Evolutionary conservation across 257 asterid species (phyloP), one percentile per base, ranked within the genome.

Genomic region (Cordia subcordata): DNA sequence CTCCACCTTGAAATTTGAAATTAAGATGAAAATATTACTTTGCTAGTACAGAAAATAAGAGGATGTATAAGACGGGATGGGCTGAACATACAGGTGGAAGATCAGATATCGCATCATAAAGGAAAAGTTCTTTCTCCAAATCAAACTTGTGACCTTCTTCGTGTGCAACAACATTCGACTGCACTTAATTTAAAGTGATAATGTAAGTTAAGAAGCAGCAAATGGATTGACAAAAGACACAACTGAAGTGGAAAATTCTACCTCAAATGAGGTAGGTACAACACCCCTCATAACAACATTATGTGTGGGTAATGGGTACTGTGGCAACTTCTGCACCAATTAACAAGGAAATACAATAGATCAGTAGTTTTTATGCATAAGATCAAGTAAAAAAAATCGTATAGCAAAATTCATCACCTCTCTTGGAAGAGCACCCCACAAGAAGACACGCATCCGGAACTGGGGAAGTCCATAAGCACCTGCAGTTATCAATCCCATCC

Each of bases 381-480:
- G 5, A 27, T 27, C n/a, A n/a, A n/a, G n/a, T n/a, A n/a, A n/a
- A n/a, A n/a, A n/a, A n/a, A n/a, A n/a, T n/a, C n/a, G n/a, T n/a
- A n/a, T n/a, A n/a, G 32, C 1, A 18, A 49, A 54, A 49, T 13
- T 35, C 22, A 56, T 38, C 51, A 73, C 82, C 75, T 80, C 82
- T 15, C 51, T 52, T 10, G 66, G 53, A 50, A 55, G 67, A 21
- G 77, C 81, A 65, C 86, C 86, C 77, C 74, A 80, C 37, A 80
- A 63, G 69, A 80, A 80, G 49, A 80, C 69, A 4, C 80, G 80
- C 82, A 80, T 80, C 13, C 85, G 73, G 38, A 75, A 76, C 65
- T 80, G 85, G 6, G 85, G 85, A 13, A 80, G 80, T 5, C 85
- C 85, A 42, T 76, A 80, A 0, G 80, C 75, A 17, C 85, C 85